Conservation (phyloP, 2,329 filamentous ascomycete genomes). For the Epichloe sylvatica region DNA sequence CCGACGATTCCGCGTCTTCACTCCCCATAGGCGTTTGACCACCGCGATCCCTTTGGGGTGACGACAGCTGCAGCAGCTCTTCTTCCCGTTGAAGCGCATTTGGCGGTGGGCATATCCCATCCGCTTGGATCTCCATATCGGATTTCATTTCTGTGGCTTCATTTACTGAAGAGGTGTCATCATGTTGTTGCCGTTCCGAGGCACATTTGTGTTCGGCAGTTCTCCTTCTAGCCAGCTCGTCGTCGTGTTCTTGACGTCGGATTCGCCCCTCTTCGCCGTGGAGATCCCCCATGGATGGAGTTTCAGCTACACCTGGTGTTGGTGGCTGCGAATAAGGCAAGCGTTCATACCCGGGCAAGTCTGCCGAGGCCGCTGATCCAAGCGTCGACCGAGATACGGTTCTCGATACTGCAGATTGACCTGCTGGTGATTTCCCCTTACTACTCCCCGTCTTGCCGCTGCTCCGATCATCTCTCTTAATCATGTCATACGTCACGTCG, state of each 20-base stretch:
- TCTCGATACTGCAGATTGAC: constrained; percentile 26
- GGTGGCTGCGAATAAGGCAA: constrained; percentile 16
- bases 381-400: constrained; percentile 47
- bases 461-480: constrained; percentile 61
- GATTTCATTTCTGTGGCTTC: constrained; percentile 12
- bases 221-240: constrained; percentile 37
- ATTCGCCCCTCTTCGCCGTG: constrained; percentile 39
- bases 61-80: neutral
- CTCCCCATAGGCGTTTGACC: neutral
- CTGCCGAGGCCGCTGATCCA: constrained; percentile 27
- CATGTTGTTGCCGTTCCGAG: constrained; percentile 31
- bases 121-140: constrained; percentile 14
- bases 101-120: constrained; percentile 13
- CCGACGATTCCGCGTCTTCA: neutral
- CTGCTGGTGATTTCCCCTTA: constrained; percentile 40
- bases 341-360: constrained; percentile 16
- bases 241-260: constrained; percentile 37
- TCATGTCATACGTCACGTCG: constrained; percentile 74
- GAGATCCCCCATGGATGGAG: constrained; percentile 37
- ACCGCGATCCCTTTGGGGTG: neutral
- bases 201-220: constrained; percentile 39
- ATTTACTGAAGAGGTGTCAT: constrained; percentile 2
- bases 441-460: constrained; percentile 43
- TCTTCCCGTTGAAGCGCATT: constrained; percentile 6
- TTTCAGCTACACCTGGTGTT: constrained; percentile 24